phyloP scores from a whole-genome alignment of 345 rosid species.

The Eucalyptus erythrocorys region DNA sequence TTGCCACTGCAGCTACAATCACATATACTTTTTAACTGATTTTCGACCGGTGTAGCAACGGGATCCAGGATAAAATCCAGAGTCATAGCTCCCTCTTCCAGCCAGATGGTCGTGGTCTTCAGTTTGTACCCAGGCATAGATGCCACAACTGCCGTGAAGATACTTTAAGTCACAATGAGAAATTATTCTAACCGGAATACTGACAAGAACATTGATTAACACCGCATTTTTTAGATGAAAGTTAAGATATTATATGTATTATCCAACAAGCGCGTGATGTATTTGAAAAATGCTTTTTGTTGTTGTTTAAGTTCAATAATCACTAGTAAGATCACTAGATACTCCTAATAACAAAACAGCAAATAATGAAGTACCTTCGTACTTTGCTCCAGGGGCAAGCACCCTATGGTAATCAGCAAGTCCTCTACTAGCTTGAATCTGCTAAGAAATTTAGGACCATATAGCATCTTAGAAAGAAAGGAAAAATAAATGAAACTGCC shows the following conservation, averaged over 20 bases:
- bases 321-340: neutral
- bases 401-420: conserved; percentile 76
- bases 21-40: conserved; percentile 14
- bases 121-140: conserved; percentile 61
- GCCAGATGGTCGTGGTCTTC: conserved; percentile 46
- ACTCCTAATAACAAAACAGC: neutral
- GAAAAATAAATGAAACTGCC: neutral
- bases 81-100: conserved; percentile 48
- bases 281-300: neutral
- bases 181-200: neutral
- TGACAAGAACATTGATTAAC: neutral
- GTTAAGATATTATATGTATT: neutral
- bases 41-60: conserved; percentile 15
- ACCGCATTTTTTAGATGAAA: neutral
- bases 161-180: neutral
- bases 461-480: neutral
- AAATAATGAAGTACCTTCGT: conserved; percentile 52
- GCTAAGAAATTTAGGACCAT: neutral
- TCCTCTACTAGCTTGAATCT: conserved; percentile 55
- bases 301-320: neutral
- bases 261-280: neutral
- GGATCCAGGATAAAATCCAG: conserved; percentile 82
- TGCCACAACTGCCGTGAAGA: conserved; percentile 41
- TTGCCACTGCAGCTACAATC: conserved; percentile 23
- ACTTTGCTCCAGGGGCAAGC: conserved; percentile 55